Base-by-base conservation (phyloP, 371 early-diverging fungal genomes). In the Cokeromyces recurvatus region DNA sequence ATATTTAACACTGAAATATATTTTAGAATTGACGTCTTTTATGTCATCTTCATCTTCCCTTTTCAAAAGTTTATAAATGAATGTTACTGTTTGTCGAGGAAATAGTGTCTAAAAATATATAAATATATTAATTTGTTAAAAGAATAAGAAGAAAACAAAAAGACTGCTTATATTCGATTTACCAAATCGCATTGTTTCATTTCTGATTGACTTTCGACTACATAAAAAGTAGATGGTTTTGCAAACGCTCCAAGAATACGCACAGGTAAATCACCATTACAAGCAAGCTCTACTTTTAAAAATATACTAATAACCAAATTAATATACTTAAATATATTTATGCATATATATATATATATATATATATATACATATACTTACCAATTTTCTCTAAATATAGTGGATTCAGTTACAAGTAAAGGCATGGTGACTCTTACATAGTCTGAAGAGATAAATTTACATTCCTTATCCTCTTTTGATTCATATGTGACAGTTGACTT, bases 21-120 rank as follows among this genome's bases (percentile, higher is more conserved):
- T 73, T 46, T 78, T 75, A 16, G 71, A 61, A n/a, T 56, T 55
- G 36, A 31, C 17, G 6, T 35, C 17, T 16, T 51, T 38, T 38
- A 39, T 29, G 1, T 49, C 38, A 23, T 21, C 27, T 32, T 37
- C 32, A 38, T 55, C 57, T 32, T 50, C 48, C 42, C 68, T 66
- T 34, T 77, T 77, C 4, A 77, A 59, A n/a, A 83, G 53, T 48
- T 77, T 83, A 43, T 81, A 83, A 16, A 83, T 71, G 64, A 81
- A 83, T 3, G 77, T 74, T 1, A 81, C 73, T 0, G 70, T 66
- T 48, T 81, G 84, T 32, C 71, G 66, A n/a, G 81, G 82, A 49
- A 83, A 81, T 3, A 83, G 38, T 4, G 74, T 83, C 79, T 82
- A 43, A 23, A 19, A 2, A 23, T 15, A 37, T 1, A 10, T 34